Evolutionary conservation across 768 basidiomycete species (phyloP), one percentile per base, ranked within the genome.

Genomic region (Scleroderma citrinum): DNA sequence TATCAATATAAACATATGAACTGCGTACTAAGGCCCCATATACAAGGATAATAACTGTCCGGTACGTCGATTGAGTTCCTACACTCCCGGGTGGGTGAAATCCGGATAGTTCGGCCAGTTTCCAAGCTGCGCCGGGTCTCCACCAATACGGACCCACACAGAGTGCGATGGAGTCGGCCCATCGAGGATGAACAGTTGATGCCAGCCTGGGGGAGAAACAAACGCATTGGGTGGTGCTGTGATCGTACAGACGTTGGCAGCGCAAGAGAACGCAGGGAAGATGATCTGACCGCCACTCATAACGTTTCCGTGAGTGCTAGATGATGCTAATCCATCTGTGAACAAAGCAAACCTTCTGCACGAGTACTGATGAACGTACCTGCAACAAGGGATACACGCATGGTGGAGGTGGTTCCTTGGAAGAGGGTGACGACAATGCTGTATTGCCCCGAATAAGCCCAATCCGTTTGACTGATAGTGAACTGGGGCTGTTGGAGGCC

Each of bases 121-220:
- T 0, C 87, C 87, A 11, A 91, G 62, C 46, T 70, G 20, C 0
- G 72, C 75, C 0, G 87, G 87, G 59, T 91, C 89, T 1, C 85
- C 85, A 17, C 88, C 88, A 44, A 91, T 85, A 23, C 87, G 78
- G 12, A 92, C 77, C 81, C 84, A 87, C 11, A 72, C 65, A 16
- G 86, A 85, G 54, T 81, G 76, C 21, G 84, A 87, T 3, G 89
- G 88, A 3, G 86, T 87, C 24, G 85, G 82, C 1, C 86, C 86
- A 46, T 89, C 87, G 24, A 91, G 70, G 40, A 91, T 71, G 60
- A 84, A 91, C 10, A 91, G 59, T 61, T 85, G 83, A 48, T 82
- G 78, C 82, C 87, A 90, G 5, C 81, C 84, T 0, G 87, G 88
- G 14, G 88, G 87, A 16, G 77, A 79, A 10, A 90, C 70, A 53